A percentile compares a stretch with the other conserved stretches of the same genome.
phyloP scores from a whole-genome alignment of 495 filamentous ascomycete species.

The Cercophora newfieldiana region DNA sequence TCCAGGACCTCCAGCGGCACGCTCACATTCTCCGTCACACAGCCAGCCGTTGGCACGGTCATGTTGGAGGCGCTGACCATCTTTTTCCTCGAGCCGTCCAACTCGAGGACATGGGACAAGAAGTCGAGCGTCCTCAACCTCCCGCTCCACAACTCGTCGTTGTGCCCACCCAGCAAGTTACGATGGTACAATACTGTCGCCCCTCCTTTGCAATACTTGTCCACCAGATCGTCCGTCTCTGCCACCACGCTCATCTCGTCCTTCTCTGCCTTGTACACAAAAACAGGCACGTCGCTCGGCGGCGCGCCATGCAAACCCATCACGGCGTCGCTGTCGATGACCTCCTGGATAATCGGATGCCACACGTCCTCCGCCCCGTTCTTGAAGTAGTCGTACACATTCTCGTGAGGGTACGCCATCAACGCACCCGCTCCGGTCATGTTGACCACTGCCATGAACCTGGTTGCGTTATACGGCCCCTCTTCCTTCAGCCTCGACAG shows the following conservation, averaged over 20 bases:
- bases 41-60: conserved; percentile 16
- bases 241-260: conserved; percentile 49
- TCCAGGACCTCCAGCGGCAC: conserved; percentile 21
- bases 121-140: conserved; percentile 26
- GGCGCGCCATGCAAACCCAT: conserved; percentile 47
- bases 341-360: conserved; percentile 26
- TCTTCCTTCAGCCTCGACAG: conserved; percentile 22
- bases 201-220: conserved; percentile 39
- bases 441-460: conserved; percentile 33
- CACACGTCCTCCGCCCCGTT: conserved; percentile 33
- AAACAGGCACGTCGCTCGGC: conserved; percentile 43
- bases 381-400: conserved; percentile 43
- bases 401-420: conserved; percentile 29
- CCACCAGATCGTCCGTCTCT: conserved; percentile 48
- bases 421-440: conserved; percentile 31
- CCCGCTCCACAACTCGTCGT: conserved; percentile 30
- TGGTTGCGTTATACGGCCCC: conserved; percentile 32
- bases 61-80: conserved; percentile 13
- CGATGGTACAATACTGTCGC: conserved; percentile 44
- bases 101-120: conserved; percentile 25
- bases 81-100: neutral
- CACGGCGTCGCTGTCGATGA: conserved; percentile 33
- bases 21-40: conserved; percentile 21
- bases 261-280: conserved; percentile 51
- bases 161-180: conserved; percentile 41